Percentiles rank a stretch among this genome's conserved stretches.
Evolutionary conservation across 1,284 basidiomycete genomes (phyloP).

Genomic region (Microbotryomycetes sp.): DNA sequence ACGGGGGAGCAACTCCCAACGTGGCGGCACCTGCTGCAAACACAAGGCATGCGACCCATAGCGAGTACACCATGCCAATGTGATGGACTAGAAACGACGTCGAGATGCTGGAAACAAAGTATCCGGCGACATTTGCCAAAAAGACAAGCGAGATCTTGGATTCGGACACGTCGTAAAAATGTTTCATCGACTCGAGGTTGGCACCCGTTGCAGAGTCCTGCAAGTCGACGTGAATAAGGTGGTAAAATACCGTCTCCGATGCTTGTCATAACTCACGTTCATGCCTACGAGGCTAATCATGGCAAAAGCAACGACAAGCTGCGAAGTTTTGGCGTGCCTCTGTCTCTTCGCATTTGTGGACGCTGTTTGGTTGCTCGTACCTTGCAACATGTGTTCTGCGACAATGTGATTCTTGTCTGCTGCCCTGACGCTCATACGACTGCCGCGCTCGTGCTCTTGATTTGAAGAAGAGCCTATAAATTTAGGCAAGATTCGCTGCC

Average conservation of each 20-base stretch:
- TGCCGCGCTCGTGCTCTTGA: no score
- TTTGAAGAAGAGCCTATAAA: no score
- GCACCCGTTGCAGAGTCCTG: constrained; percentile 28
- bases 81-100: constrained; percentile 24
- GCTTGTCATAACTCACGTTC: not conserved
- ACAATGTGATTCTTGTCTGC: no score
- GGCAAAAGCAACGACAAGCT: constrained; percentile 18
- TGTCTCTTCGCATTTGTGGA: no score
- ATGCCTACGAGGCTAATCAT: constrained; percentile 19
- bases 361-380: not conserved
- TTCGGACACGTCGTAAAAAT: constrained; percentile 19
- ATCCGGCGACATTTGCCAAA: constrained; percentile 9
- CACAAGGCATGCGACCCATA: not conserved
- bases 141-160: constrained; percentile 27
- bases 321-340: not conserved
- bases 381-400: no score
- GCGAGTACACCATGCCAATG: constrained; percentile 5
- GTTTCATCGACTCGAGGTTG: constrained; percentile 25
- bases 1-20: constrained; percentile 19
- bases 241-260: not conserved
- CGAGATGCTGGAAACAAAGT: constrained; percentile 21
- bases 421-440: no score
- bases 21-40: constrained; percentile 10
- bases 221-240: not conserved
- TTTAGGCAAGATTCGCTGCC: no score